Evolutionary conservation across 192 early-diverging fungal genomes (phyloP), one percentile per base, ranked within the genome.

Genomic region (Backusella tuberculispora): DNA sequence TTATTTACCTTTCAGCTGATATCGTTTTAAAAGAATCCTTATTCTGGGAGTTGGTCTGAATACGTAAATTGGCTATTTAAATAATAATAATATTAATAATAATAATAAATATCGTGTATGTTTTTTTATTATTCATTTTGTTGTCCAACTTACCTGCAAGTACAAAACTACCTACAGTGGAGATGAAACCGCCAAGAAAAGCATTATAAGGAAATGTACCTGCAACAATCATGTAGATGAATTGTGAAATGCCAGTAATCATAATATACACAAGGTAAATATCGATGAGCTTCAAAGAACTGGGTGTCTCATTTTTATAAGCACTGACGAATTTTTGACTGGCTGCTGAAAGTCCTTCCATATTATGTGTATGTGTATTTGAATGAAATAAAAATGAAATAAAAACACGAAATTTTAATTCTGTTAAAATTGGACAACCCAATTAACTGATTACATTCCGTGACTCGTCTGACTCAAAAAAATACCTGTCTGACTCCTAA

Each of bases 201-300:
- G 96, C 93, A 84, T 98, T 99, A 87, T 97, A 99, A 21, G 98
- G 98, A 80, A 90, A 98, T n/a, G 92, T 95, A 63, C 97, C 97
- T 14, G 87, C 95, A 24, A 96, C 69, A 0, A 90, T 67, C 70
- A 94, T 90, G 77, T 99, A 98, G 14, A 91, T 77, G 75, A 99
- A 96, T 84, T 98, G 98, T 34, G 93, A 77, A 56, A 97, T 81
- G 40, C 97, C 98, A n/a, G 93, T 92, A n/a, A 89, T 69, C 74
- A 98, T 89, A 74, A 95, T 91, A 85, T 92, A 96, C 10, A 89
- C 92, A 81, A 99, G 89, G 87, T 98, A 99, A 17, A 89, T 81
- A 83, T 99, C 98, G 71, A 99, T 93, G 65, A 97, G 80, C 84
- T 97, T 95, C 43, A 98, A 86, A 68, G 87, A 87, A 72, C 85